Evolutionary conservation across 371 early-diverging fungal genomes (phyloP), one percentile per base, ranked within the genome.

Genomic region (Mucor irregularis): DNA sequence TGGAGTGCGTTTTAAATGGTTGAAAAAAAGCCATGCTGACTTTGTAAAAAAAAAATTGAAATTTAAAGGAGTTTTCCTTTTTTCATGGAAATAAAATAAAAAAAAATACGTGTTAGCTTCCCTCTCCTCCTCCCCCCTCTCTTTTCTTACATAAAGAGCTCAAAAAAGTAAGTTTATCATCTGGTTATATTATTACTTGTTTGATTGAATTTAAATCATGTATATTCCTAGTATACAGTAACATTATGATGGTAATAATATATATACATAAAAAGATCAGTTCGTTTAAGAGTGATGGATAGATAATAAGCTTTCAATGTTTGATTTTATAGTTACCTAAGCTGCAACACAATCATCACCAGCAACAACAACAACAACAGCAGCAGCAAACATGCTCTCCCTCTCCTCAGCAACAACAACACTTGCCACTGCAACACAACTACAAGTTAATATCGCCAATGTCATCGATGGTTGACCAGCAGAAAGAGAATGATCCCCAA

Each of bases 61-160:
- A n/a, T 21, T 22, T 24, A 43, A 42, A 43, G 43, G 43, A 43
- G 43, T 43, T 43, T 43, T 43, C 43, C 43, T 21, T 43, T 13
- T 43, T 16, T 4, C 6, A n/a, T n/a, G n/a, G n/a, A n/a, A n/a
- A n/a, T n/a, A n/a, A n/a, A n/a, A n/a, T n/a, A n/a, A n/a, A 11
- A 31, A 31, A 11, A 31, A 31, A 31, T 7, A 31, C 7, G 31
- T 31, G 11, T 31, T 7, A 31, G 11, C 5, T 31, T 11, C 31
- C 31, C 31, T 31, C 31, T 31, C 43, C 11, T 24, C 21, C 21
- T 25, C 25, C 43, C 43, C 43, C 25, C 24, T 43, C 43, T 13
- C 43, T 43, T 26, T 25, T 25, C 31, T 5, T 31, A 31, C 31
- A 31, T 7, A 7, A 31, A 11, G 11, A 31, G 11, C 31, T 31